These are phyloP conservation scores for Isatis tinctoria DNA, from an alignment of 345 rosid species.

Conservation along the genomic window DNA sequence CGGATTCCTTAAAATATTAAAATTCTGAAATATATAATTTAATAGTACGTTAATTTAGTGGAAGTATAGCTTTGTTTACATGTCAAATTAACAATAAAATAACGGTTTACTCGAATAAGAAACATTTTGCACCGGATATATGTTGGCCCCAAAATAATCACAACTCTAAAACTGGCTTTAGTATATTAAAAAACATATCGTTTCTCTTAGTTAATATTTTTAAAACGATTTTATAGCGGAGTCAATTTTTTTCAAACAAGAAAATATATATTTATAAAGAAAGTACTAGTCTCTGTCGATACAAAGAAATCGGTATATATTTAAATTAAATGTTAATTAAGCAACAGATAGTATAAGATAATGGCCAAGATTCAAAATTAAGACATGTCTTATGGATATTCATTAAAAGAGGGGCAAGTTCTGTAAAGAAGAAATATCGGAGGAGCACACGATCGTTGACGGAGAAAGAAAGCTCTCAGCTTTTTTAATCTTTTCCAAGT, in stretches of 20 bases:
- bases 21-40: not conserved
- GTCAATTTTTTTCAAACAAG: not conserved
- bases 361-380: not conserved
- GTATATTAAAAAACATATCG: too few species aligned
- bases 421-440: not conserved
- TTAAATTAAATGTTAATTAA: too few species aligned
- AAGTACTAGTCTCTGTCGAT: too few species aligned
- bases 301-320: not conserved
- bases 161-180: not conserved
- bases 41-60: too few species aligned
- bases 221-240: not conserved
- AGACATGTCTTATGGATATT: too few species aligned
- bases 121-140: too few species aligned
- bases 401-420: not conserved
- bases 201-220: not conserved
- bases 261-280: not conserved
- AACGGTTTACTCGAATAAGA: too few species aligned
- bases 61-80: too few species aligned
- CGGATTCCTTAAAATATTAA: too few species aligned
- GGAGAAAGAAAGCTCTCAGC: not conserved
- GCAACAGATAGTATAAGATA: not conserved
- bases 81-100: too few species aligned
- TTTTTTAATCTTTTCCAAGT: slow-evolving; percentile 2
- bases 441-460: not conserved
- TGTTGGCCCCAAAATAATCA: too few species aligned